Evolutionary conservation across 345 rosid genomes (phyloP).

Genomic region (Heritiera littoralis): DNA sequence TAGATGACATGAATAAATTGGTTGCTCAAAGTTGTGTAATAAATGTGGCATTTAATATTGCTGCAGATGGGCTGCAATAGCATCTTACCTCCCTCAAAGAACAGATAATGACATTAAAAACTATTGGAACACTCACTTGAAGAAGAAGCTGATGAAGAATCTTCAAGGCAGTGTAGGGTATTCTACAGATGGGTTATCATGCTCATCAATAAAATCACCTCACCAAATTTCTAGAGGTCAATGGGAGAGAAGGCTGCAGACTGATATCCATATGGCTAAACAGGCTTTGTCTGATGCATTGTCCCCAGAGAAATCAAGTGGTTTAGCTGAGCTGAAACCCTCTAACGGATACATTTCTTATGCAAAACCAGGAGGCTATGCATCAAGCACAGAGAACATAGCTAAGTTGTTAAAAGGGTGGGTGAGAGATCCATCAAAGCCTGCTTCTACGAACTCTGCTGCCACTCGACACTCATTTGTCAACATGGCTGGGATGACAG

Average conservation of each 20-base stretch:
- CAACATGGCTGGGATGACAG: conserved; percentile 17
- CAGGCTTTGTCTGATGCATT: conserved; percentile 70
- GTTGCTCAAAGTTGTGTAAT: neutral
- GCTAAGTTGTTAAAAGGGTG: conserved; percentile 72
- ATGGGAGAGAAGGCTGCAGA: conserved; percentile 80
- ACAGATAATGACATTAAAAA: conserved; percentile 85
- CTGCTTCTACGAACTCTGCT: conserved; percentile 22
- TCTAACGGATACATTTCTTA: conserved; percentile 10
- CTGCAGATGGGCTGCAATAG: conserved; percentile 89
- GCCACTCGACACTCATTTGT: conserved; percentile 25
- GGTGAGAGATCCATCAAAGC: conserved; percentile 44
- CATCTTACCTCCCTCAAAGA: conserved; percentile 82
- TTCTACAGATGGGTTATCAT: conserved; percentile 23
- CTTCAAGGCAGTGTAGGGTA: conserved; percentile 32
- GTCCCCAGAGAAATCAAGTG: conserved; percentile 49
- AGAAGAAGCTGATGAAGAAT: conserved; percentile 59
- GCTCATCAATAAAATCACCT: conserved; percentile 13
- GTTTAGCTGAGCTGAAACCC: conserved; percentile 22
- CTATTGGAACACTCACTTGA: conserved; percentile 82
- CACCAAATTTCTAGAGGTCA: conserved; percentile 59
- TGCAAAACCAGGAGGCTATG: conserved; percentile 39
- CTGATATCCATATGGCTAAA: conserved; percentile 66
- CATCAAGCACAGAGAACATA: conserved; percentile 72
- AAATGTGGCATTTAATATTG: conserved; percentile 12
- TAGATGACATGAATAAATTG: neutral